phyloP scores from a whole-genome alignment of 805 yeast species.

The Maudiozyma serrabonitensis region DNA sequence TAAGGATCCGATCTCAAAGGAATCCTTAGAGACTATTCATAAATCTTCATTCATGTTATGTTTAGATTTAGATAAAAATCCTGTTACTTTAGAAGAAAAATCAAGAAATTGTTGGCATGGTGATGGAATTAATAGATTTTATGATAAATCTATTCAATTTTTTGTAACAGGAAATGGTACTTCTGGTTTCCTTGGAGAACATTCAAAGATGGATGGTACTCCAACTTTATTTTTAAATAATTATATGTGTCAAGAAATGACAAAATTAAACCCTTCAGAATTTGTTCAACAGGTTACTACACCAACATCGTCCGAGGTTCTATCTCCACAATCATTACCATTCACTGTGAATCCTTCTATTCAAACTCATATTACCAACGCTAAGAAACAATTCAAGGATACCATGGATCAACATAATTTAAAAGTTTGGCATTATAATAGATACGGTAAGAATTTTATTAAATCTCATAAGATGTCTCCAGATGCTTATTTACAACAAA shows the following conservation, averaged over 20 bases:
- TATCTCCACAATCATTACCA: constrained; percentile 22
- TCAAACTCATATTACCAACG: constrained; percentile 42
- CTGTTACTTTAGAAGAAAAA: constrained; percentile 73
- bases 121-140: constrained; percentile 83
- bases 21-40: constrained; percentile 56
- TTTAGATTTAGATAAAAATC: constrained; percentile 54
- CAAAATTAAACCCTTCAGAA: constrained; percentile 34
- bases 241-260: constrained; percentile 49
- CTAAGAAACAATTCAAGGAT: constrained; percentile 45
- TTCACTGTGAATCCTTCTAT: constrained; percentile 53
- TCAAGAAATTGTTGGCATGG: constrained; percentile 91
- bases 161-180: constrained; percentile 72
- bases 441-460: constrained; percentile 78
- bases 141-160: constrained; percentile 85
- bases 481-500: constrained; percentile 85
- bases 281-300: constrained; percentile 10
- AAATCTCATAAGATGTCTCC: constrained; percentile 82
- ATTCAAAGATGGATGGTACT: constrained; percentile 96
- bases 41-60: constrained; percentile 74
- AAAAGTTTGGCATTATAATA: constrained; percentile 69
- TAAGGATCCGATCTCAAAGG: constrained; percentile 51
- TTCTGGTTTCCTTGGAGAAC: constrained; percentile 93
- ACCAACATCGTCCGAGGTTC: not conserved
- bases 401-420: constrained; percentile 57
- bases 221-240: constrained; percentile 86